A percentile compares a stretch with the other conserved stretches of the same genome.
These are phyloP conservation scores for Rickenella mellea DNA, from an alignment of 768 basidiomycete genomes.

Conservation along the genomic window DNA sequence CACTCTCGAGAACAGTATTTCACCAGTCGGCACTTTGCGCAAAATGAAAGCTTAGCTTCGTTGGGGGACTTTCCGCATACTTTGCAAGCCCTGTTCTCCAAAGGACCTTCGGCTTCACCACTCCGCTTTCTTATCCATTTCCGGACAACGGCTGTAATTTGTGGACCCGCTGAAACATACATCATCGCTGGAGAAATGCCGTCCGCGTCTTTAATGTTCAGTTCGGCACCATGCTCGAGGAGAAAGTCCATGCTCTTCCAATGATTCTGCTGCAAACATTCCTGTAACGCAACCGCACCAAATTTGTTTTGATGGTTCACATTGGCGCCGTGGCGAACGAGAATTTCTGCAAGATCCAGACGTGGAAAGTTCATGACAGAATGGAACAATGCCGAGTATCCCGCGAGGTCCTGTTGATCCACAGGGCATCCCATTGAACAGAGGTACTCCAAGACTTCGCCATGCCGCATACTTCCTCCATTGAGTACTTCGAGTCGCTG, in stretches of 20 bases:
- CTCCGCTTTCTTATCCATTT: constrained; percentile 38
- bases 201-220: constrained; percentile 31
- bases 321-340: constrained; percentile 39
- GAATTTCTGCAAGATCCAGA: constrained; percentile 23
- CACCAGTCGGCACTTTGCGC: constrained; percentile 32
- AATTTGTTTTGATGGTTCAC: constrained; percentile 39
- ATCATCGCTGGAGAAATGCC: constrained; percentile 22
- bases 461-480: constrained; percentile 16
- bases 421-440: constrained; percentile 30
- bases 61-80: constrained; percentile 19
- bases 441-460: constrained; percentile 30
- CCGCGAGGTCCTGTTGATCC: constrained; percentile 34
- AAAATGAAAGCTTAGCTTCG: constrained; percentile 27
- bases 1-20: constrained; percentile 47
- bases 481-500: too few species aligned
- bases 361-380: constrained; percentile 21
- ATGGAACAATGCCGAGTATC: constrained; percentile 42
- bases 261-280: constrained; percentile 10
- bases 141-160: constrained; percentile 32
- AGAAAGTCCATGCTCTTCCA: constrained; percentile 31
- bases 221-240: constrained; percentile 39
- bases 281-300: constrained; percentile 32
- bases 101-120: constrained; percentile 32
- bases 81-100: constrained; percentile 38
- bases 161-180: constrained; percentile 28